Evolutionary conservation across 2,329 filamentous ascomycete species (phyloP).

Genomic region (Sodiomyces alkalinus): DNA sequence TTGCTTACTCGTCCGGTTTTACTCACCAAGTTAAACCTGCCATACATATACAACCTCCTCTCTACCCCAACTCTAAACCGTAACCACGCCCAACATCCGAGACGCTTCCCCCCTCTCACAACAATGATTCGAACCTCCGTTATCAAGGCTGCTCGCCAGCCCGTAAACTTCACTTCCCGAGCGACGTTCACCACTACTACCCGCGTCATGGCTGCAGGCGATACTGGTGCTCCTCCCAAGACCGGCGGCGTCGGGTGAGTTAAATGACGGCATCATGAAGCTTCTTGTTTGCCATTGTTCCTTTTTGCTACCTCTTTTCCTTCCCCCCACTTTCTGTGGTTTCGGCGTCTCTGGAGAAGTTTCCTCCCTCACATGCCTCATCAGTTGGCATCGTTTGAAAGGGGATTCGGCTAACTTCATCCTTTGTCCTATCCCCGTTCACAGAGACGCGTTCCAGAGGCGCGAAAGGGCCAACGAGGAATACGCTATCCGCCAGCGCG

Average conservation of each 20-base stretch:
- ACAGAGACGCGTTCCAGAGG: slow-evolving; percentile 80
- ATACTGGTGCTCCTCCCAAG: slow-evolving; percentile 47
- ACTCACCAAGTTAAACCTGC: too few relatives aligned
- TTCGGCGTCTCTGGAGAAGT: too few relatives aligned
- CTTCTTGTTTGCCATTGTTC: neutral
- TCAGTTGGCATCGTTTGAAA: neutral
- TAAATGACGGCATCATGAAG: neutral
- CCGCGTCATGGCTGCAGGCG: slow-evolving; percentile 52
- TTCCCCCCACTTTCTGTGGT: too few relatives aligned
- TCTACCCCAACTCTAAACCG: slow-evolving; percentile 4
- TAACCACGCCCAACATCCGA: too few relatives aligned
- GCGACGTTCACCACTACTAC: slow-evolving; percentile 49
- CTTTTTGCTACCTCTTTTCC: too few relatives aligned
- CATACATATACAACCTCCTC: too few relatives aligned
- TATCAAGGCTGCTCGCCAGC: slow-evolving; percentile 38
- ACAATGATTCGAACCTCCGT: slow-evolving; percentile 55
- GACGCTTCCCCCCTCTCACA: too few relatives aligned
- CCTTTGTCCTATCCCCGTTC: slow-evolving; percentile 3
- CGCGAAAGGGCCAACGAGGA: slow-evolving; percentile 82
- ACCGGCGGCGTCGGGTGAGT: slow-evolving; percentile 38
- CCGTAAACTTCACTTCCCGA: slow-evolving; percentile 31
- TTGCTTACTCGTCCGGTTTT: too few relatives aligned
- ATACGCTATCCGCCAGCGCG: slow-evolving; percentile 70
- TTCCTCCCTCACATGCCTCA: neutral
- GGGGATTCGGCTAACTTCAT: slow-evolving; percentile 4